Conservation (phyloP, 139 green algal genomes). For the Pleodorina starrii region DNA sequence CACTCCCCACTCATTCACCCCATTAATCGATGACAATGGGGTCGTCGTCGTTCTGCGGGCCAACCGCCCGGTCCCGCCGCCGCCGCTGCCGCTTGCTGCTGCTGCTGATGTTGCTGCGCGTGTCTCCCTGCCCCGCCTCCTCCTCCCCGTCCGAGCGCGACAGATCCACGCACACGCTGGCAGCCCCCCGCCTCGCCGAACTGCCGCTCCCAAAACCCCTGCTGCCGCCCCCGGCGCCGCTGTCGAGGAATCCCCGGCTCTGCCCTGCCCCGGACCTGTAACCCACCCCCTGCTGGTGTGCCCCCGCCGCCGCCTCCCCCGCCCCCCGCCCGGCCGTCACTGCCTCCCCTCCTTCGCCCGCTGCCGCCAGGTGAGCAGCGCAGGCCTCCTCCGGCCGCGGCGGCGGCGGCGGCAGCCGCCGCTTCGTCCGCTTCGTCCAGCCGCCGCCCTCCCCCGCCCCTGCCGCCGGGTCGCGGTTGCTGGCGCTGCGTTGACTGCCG, state of each 20-base stretch:
- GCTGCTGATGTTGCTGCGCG: background rate
- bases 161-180: conserved; percentile 2
- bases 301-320: background rate
- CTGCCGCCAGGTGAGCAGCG: too few relatives aligned
- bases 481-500: too few relatives aligned
- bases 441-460: too few relatives aligned
- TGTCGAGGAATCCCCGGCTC: too few relatives aligned
- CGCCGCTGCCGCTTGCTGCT: background rate
- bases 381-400: too few relatives aligned
- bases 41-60: background rate
- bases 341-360: too few relatives aligned
- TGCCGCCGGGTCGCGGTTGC: too few relatives aligned
- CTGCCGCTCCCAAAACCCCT: background rate
- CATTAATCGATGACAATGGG: background rate
- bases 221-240: too few relatives aligned
- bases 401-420: too few relatives aligned
- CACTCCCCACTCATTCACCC: background rate
- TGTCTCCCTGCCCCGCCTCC: background rate
- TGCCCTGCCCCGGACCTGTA: too few relatives aligned
- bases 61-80: background rate
- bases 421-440: too few relatives aligned
- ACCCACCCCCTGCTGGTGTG: background rate
- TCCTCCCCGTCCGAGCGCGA: background rate
- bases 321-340: too few relatives aligned
- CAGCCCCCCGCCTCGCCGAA: background rate